Percentiles rank a stretch among this genome's conserved stretches.
phyloP scores from a whole-genome alignment of 352 stramenopile species.

The Phytopythium cucurbitacearum region DNA sequence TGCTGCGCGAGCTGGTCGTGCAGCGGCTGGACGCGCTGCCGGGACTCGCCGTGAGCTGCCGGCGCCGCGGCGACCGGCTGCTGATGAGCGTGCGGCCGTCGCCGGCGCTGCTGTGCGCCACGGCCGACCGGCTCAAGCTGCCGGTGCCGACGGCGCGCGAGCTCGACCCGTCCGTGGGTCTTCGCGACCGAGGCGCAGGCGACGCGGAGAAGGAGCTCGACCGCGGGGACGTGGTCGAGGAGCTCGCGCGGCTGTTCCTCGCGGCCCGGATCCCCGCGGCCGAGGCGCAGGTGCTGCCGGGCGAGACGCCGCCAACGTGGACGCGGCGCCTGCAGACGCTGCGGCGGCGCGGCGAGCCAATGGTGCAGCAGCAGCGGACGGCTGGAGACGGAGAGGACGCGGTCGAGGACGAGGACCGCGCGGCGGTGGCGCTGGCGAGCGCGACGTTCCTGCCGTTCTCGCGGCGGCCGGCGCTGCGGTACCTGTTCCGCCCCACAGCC shows the following conservation, averaged over 20 bases:
- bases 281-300: constrained; percentile 60
- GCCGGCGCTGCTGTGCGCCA: constrained; percentile 31
- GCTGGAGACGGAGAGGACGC: constrained; percentile 3
- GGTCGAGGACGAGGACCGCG: constrained; percentile 6
- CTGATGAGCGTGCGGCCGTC: constrained; percentile 56
- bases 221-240: constrained; percentile 52
- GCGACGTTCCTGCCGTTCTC: constrained; percentile 44
- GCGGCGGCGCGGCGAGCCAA: constrained; percentile 27
- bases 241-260: constrained; percentile 70
- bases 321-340: constrained; percentile 59
- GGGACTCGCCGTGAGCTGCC: constrained; percentile 19
- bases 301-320: constrained; percentile 57
- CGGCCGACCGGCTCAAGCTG: constrained; percentile 37
- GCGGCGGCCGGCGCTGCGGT: constrained; percentile 45
- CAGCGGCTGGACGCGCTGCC: constrained; percentile 51
- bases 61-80: constrained; percentile 11
- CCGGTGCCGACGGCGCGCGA: constrained; percentile 42
- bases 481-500: constrained; percentile 70
- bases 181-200: constrained; percentile 54
- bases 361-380: too few relatives aligned
- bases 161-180: constrained; percentile 30
- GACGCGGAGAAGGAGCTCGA: constrained; percentile 43
- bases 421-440: not conserved
- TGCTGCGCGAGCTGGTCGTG: constrained; percentile 65
- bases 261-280: constrained; percentile 49